Base-by-base conservation (phyloP, 148 eudicot genomes). In the Simmondsia chinensis region DNA sequence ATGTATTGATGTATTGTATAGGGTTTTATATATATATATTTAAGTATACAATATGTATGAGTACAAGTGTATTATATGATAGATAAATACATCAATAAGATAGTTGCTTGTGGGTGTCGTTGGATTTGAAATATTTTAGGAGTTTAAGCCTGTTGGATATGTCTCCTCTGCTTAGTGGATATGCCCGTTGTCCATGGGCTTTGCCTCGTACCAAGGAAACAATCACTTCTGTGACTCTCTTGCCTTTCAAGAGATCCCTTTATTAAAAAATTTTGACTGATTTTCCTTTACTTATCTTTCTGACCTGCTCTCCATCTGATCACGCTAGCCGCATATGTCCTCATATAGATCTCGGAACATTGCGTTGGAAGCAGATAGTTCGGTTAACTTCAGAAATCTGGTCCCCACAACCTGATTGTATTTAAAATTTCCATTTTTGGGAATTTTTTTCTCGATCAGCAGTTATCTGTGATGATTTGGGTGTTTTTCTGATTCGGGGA, bases 131-230 rank as follows among this genome's bases (percentile, higher is more conserved):
- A 54, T 69, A 63, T 64, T 76, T 73, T 73, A 79, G 67, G 69
- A 50, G 59, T 56, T 6, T 33, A 39, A 46, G 61, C 58, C 82
- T 67, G 87, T 60, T 72, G 70, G 61, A 46, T 51, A 36, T 82
- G 96, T 87, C 81, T 67, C 80, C 85, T 74, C 5, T 41, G 78
- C 55, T 72, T 64, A 57, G 70, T 65, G 47, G 70, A 58, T 60
- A 24, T 13, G 30, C 58, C 87, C 93, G 79, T 43, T 43, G 69
- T 71, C 56, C 36, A 63, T 69, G 96, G 79, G 77, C 73, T 66
- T 71, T 82, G 96, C 87, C 64, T 54, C 73, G 64, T 59, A 52
- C 59, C 68, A 71, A 52, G 94, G 82, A 66, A 79, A 82, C 87
- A 82, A 17, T 41, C 60, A 58, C 71, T 71, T 71, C 62, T 54